Evolutionary conservation across 2,329 filamentous ascomycete genomes (phyloP).

Genomic region (Akanthomyces lecanii): DNA sequence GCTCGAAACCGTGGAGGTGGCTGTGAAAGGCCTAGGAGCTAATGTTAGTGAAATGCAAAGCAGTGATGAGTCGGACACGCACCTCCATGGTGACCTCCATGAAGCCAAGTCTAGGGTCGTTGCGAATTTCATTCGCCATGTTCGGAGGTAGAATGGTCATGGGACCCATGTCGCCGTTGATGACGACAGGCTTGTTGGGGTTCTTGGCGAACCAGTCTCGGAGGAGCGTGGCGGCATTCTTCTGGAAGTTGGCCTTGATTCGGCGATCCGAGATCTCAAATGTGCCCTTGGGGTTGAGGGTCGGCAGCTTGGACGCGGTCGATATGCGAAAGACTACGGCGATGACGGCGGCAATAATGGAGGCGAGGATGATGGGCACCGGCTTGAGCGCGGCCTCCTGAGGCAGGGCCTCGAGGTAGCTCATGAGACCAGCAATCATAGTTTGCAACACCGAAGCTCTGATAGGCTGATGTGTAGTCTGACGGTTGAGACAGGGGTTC

Average conservation of each 20-base stretch:
- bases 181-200: conserved; percentile 12
- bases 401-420: conserved; percentile 13
- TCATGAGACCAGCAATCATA: conserved; percentile 10
- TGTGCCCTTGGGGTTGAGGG: conserved; percentile 14
- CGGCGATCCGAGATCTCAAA: conserved; percentile 7
- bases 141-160: conserved; percentile 20
- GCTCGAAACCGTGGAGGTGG: conserved; percentile 20
- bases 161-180: conserved; percentile 20
- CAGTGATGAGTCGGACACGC: background rate
- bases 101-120: conserved; percentile 22
- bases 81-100: conserved; percentile 13
- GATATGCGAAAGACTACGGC: conserved; percentile 6
- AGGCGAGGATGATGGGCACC: conserved; percentile 13
- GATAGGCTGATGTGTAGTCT: background rate
- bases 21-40: conserved; percentile 16
- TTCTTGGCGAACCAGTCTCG: conserved; percentile 16
- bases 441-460: background rate
- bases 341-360: conserved; percentile 11
- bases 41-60: background rate
- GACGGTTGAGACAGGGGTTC: background rate
- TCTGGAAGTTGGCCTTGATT: conserved; percentile 4
- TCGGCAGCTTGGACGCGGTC: conserved; percentile 1
- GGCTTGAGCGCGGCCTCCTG: conserved; percentile 6
- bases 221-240: conserved; percentile 1
- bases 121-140: conserved; percentile 23